Conservation (phyloP, 2,329 filamentous ascomycete species). For the Claviceps sp. region DNA sequence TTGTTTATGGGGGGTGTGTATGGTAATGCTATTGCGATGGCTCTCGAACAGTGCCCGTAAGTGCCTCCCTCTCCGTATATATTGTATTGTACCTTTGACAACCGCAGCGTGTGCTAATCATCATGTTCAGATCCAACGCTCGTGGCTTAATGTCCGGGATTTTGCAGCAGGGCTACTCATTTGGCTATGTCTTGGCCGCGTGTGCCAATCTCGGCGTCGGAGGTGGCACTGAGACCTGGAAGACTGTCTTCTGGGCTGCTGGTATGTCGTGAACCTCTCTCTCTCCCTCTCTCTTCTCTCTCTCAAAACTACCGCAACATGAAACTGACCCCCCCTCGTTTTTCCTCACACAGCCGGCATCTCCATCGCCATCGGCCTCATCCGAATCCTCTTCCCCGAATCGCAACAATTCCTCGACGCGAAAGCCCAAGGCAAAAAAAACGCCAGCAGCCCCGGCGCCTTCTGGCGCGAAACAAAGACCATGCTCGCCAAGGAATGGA, state of each 20-base stretch:
- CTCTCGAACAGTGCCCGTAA: constrained; percentile 57
- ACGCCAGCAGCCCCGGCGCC: constrained; percentile 27
- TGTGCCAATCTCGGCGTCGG: constrained; percentile 64
- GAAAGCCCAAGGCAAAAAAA: constrained; percentile 45
- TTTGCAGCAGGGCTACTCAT: constrained; percentile 67
- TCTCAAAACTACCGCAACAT: too few relatives aligned
- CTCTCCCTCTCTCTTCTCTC: neutral
- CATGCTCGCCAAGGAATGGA: constrained; percentile 61
- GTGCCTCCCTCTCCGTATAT: constrained; percentile 12
- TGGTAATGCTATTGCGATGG: constrained; percentile 67
- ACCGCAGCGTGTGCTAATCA: too few relatives aligned
- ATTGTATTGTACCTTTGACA: too few relatives aligned
- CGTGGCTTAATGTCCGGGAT: constrained; percentile 73
- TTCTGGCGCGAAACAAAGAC: constrained; percentile 58
- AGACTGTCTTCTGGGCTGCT: constrained; percentile 62
- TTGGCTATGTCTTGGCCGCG: constrained; percentile 69
- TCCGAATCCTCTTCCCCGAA: constrained; percentile 58
- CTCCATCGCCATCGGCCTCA: constrained; percentile 53
- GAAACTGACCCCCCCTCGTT: neutral
- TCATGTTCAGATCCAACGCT: constrained; percentile 37
- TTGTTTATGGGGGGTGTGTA: constrained; percentile 74
- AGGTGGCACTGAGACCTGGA: constrained; percentile 50
- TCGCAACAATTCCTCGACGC: constrained; percentile 63
- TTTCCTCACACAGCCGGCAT: constrained; percentile 34
- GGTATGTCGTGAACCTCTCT: constrained; percentile 14